Conservation (phyloP, 2,329 filamentous ascomycete genomes). For the Pseudogymnoascus sp. region DNA sequence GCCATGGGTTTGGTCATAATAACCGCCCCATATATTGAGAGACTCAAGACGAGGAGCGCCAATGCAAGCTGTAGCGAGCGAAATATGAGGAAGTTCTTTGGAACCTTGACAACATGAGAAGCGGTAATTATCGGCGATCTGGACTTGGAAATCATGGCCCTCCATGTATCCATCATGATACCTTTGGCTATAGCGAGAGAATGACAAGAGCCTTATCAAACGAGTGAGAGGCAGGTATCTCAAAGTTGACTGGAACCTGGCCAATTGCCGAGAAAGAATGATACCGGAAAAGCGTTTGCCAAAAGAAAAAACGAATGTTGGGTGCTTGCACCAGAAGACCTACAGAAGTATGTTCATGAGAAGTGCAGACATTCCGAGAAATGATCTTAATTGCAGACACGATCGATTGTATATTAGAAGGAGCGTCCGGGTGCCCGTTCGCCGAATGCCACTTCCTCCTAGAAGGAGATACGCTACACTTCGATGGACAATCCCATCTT, state of each 20-base stretch:
- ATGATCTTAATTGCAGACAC: not conserved
- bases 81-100: not conserved
- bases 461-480: not conserved
- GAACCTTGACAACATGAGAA: not conserved
- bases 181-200: not conserved
- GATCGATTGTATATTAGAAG: not conserved
- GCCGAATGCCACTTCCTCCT: not conserved
- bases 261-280: not conserved
- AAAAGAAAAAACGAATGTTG: constrained; percentile 1
- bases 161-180: not conserved
- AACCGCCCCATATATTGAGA: not conserved
- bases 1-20: not conserved
- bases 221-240: not conserved
- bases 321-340: not conserved
- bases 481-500: not conserved
- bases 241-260: no score
- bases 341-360: not conserved
- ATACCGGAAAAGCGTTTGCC: not conserved
- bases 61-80: not conserved
- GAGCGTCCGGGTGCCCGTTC: not conserved
- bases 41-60: not conserved
- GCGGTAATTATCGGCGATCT: not conserved
- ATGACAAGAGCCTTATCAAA: not conserved
- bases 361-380: not conserved
- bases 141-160: not conserved